Evolutionary conservation across 352 stramenopile species (phyloP).

Genomic region (Sclerospora graminicola): DNA sequence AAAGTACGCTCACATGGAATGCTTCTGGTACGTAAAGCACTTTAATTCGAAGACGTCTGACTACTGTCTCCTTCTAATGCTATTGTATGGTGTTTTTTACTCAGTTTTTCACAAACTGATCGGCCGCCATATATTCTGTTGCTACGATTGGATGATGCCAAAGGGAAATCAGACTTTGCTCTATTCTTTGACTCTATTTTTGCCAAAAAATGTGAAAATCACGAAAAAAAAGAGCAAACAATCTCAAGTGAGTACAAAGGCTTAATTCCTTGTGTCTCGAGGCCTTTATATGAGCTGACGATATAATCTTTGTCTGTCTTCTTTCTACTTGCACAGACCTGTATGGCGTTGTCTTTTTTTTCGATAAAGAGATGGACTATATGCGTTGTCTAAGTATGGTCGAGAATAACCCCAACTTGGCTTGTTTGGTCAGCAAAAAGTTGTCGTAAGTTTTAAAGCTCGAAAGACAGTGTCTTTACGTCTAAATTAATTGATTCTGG

Average conservation of each 20-base stretch:
- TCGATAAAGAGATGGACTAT: slow-evolving; percentile 50
- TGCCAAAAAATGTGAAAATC: slow-evolving; percentile 25
- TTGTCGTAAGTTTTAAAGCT: slow-evolving; percentile 27
- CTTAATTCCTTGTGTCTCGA: neutral
- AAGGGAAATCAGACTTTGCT: slow-evolving; percentile 24
- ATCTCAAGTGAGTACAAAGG: slow-evolving; percentile 19
- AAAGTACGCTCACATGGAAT: slow-evolving; percentile 28
- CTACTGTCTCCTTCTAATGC: too few species aligned
- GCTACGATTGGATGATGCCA: slow-evolving; percentile 27
- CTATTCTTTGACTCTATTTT: slow-evolving; percentile 54
- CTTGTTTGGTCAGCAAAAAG: slow-evolving; percentile 18
- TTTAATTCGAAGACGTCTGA: too few species aligned
- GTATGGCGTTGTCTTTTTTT: slow-evolving; percentile 55
- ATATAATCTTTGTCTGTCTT: neutral
- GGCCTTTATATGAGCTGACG: neutral
- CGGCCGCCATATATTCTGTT: slow-evolving; percentile 42
- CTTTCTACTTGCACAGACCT: slow-evolving; percentile 24
- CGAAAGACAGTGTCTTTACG: neutral
- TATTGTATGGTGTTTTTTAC: neutral
- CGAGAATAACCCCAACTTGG: slow-evolving; percentile 28
- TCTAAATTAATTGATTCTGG: neutral
- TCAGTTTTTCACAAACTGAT: slow-evolving; percentile 22
- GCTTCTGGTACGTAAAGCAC: slow-evolving; percentile 40
- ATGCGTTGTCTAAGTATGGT: slow-evolving; percentile 50
- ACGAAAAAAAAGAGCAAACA: slow-evolving; percentile 6